A percentile compares a stretch with the other conserved stretches of the same genome.
These are phyloP conservation scores for Ostreobium quekettii DNA, from an alignment of 139 green algal genomes.

Conservation along the genomic window DNA sequence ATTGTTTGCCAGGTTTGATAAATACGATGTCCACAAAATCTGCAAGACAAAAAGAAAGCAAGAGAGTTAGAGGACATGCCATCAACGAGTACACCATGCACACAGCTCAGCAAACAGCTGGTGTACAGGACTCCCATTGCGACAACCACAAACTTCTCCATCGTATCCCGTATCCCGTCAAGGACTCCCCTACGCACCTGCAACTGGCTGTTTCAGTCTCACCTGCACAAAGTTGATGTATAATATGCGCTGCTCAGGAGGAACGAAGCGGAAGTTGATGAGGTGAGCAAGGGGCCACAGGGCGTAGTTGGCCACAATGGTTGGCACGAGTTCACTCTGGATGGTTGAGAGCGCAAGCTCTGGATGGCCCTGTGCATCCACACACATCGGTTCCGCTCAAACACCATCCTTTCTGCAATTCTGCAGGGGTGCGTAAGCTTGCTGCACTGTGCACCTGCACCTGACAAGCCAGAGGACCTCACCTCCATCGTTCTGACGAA, in stretches of 20 bases:
- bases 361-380: constrained; percentile 3
- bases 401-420: background rate
- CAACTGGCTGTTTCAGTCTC: constrained; percentile 17
- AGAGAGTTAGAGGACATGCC: background rate
- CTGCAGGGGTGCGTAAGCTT: background rate
- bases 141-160: background rate
- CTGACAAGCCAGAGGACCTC: background rate
- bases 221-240: constrained; percentile 71
- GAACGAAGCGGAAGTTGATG: constrained; percentile 75
- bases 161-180: background rate
- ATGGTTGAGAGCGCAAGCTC: constrained; percentile 5
- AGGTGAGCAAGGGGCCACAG: constrained; percentile 64
- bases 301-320: constrained; percentile 43
- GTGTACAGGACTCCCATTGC: background rate
- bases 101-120: background rate
- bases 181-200: background rate
- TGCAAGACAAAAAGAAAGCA: constrained; percentile 3
- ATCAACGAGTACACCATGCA: background rate
- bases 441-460: background rate
- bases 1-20: constrained; percentile 20
- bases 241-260: constrained; percentile 61
- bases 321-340: constrained; percentile 25
- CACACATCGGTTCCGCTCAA: background rate
- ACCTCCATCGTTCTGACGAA: constrained; percentile 8
- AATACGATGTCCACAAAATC: constrained; percentile 19